Evolutionary conservation across 305 asterid species (phyloP).

Genomic region (Rubia peregrina): DNA sequence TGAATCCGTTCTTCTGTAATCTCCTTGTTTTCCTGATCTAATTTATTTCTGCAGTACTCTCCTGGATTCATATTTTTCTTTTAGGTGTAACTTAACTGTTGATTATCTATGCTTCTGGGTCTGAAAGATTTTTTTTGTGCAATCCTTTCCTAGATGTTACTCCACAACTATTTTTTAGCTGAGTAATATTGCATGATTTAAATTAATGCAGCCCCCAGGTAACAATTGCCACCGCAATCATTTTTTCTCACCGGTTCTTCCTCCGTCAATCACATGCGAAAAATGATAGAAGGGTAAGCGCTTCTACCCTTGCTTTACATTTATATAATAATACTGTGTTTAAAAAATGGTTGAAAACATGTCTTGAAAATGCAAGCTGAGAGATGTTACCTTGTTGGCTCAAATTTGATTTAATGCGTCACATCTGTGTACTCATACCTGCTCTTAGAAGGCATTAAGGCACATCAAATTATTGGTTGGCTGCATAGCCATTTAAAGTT

Average conservation of each 20-base stretch:
- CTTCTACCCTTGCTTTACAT: neutral
- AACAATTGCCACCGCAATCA: slow-evolving; percentile 92
- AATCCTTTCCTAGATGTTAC: slow-evolving; percentile 1
- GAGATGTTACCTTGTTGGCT: neutral
- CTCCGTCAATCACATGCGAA: slow-evolving; percentile 85
- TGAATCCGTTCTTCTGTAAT: too few relatives aligned
- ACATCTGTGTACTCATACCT: neutral
- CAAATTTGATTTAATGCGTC: neutral
- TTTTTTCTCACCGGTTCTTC: slow-evolving; percentile 96
- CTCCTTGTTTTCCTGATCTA: neutral
- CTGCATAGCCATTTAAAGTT: neutral
- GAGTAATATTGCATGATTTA: slow-evolving; percentile 20
- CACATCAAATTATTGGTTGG: neutral
- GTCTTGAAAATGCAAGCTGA: neutral
- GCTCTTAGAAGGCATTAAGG: neutral
- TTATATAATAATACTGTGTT: slow-evolving; percentile 8
- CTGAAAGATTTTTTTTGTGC: too few relatives aligned
- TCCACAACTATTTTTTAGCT: slow-evolving; percentile 3
- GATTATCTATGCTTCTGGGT: neutral
- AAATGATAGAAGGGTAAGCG: slow-evolving; percentile 85
- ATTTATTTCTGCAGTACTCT: neutral
- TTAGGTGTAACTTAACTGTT: too few relatives aligned
- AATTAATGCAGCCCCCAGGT: slow-evolving; percentile 97
- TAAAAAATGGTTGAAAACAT: neutral
- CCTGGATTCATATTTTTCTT: neutral